phyloP scores from a whole-genome alignment of 192 early-diverging fungal species.

The Radiomyces spectabilis region DNA sequence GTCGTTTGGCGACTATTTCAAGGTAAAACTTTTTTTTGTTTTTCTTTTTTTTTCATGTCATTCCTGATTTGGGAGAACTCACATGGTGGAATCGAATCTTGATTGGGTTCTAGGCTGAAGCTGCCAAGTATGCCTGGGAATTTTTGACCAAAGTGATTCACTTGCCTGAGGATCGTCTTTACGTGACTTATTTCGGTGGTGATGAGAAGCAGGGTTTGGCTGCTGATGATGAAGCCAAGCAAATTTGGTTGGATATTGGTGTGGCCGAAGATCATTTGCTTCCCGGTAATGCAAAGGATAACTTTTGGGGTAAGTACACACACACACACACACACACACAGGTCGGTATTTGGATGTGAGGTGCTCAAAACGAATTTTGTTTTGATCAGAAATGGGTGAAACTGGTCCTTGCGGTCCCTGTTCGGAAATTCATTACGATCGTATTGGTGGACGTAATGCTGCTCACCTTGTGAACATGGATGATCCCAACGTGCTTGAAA shows the following conservation, averaged over 20 bases:
- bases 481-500: conserved; percentile 95
- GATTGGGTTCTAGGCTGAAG: conserved; percentile 60
- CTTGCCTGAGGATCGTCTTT: conserved; percentile 81
- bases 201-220: conserved; percentile 70
- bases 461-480: conserved; percentile 89
- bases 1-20: conserved; percentile 99
- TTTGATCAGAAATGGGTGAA: conserved; percentile 85
- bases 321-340: not conserved
- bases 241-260: conserved; percentile 88
- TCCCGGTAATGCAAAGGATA: conserved; percentile 88
- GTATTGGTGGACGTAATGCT: conserved; percentile 90
- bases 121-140: conserved; percentile 86
- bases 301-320: conserved; percentile 83
- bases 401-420: conserved; percentile 96
- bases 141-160: conserved; percentile 81
- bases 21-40: too few species aligned
- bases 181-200: conserved; percentile 96
- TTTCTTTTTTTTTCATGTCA: too few species aligned
- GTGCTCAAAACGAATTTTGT: not conserved
- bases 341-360: not conserved
- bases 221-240: conserved; percentile 84
- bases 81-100: not conserved
- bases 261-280: conserved; percentile 76
- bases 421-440: conserved; percentile 96
- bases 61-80: too few species aligned